Percentiles rank a stretch among this genome's conserved stretches.
Evolutionary conservation across 2,329 filamentous ascomycete species (phyloP).

Genomic region (Phaeophleospora eucalypticola): DNA sequence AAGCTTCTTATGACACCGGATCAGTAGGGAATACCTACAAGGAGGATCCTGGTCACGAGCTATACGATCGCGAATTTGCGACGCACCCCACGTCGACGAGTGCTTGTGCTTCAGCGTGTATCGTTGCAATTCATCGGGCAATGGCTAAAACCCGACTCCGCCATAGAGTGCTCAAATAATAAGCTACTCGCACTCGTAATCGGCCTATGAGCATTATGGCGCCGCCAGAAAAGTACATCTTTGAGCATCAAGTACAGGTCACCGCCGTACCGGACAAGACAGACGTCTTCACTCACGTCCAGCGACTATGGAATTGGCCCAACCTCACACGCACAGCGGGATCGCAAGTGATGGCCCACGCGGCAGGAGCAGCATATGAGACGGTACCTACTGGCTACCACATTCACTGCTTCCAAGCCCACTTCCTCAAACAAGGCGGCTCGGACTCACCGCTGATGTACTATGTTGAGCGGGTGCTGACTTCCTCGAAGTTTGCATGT

Average conservation of each 20-base stretch:
- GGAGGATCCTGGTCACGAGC: no score
- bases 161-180: neutral
- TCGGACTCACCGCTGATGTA: neutral
- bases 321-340: neutral
- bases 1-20: no score
- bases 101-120: no score
- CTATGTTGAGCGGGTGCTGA: neutral
- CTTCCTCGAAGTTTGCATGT: neutral
- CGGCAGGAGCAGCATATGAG: neutral
- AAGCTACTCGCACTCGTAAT: no score
- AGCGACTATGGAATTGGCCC: neutral
- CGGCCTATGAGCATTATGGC: no score
- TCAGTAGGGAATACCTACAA: no score
- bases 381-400: neutral
- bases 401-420: neutral
- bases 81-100: no score
- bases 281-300: neutral
- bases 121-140: no score
- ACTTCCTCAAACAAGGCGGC: neutral
- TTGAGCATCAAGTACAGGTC: neutral
- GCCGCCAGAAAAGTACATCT: neutral
- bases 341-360: neutral
- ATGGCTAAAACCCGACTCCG: neutral
- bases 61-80: no score
- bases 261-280: neutral